Conservation (phyloP, 805 yeast species). For the Pichia cabralensis region DNA sequence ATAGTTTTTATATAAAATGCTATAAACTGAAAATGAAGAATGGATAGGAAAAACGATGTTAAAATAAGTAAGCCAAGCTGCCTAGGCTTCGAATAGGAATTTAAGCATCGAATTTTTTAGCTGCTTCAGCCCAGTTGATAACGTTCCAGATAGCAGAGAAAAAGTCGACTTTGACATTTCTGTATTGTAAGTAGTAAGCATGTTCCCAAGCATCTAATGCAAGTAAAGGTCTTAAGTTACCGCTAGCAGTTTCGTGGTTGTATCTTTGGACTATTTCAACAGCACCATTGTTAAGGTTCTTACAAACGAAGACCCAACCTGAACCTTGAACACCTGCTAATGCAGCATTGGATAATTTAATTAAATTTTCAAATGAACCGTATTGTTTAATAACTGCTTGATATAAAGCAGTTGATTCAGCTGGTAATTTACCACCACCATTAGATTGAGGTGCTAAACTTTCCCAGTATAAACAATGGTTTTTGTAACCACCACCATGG, state of each 20-base stretch:
- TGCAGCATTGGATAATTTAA: slow-evolving; percentile 50
- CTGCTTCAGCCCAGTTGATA: slow-evolving; percentile 89
- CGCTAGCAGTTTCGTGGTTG: slow-evolving; percentile 81
- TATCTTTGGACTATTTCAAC: slow-evolving; percentile 72
- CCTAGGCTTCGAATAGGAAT: not conserved
- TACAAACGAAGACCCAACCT: slow-evolving; percentile 90
- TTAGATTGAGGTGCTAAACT: slow-evolving; percentile 65
- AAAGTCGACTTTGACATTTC: slow-evolving; percentile 84
- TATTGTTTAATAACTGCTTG: slow-evolving; percentile 52
- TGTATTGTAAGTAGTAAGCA: slow-evolving; percentile 89
- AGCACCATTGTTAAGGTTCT: slow-evolving; percentile 65
- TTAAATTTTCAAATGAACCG: slow-evolving; percentile 66
- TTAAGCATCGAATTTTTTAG: slow-evolving; percentile 46
- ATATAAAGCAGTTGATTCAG: slow-evolving; percentile 44
- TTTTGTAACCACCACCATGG: slow-evolving; percentile 87
- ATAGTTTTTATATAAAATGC: not conserved
- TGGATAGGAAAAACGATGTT: not conserved
- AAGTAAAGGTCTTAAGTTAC: slow-evolving; percentile 59
- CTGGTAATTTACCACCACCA: slow-evolving; percentile 69
- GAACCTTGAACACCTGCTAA: slow-evolving; percentile 90
- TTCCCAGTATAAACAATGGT: slow-evolving; percentile 84
- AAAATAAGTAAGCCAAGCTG: not conserved
- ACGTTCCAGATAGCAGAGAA: slow-evolving; percentile 93
- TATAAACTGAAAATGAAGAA: slow-evolving; percentile 1
- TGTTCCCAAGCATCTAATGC: slow-evolving; percentile 98